Percentiles rank a stretch among this genome's conserved stretches.
phyloP scores from a whole-genome alignment of 495 filamentous ascomycete genomes.

The Clavariopsis aquatica region DNA sequence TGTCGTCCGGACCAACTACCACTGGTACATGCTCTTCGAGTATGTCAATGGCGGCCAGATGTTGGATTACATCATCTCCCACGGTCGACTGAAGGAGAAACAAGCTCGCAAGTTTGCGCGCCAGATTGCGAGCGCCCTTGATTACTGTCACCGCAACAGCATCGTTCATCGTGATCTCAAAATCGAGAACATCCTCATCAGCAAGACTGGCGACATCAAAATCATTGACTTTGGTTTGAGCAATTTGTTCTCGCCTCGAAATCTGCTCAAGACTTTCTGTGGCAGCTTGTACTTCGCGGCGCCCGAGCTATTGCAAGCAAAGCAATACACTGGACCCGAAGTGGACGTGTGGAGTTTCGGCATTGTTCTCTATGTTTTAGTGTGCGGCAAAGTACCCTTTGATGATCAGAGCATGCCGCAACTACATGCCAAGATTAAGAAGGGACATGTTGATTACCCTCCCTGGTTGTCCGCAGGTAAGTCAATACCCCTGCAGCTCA shows the following conservation, averaged over 20 bases:
- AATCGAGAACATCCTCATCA: constrained; percentile 99
- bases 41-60: constrained; percentile 99
- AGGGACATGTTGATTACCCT: constrained; percentile 92
- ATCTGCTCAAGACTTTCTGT: constrained; percentile 93
- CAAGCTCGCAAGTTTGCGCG: constrained; percentile 96
- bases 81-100: constrained; percentile 97
- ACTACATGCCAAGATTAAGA: constrained; percentile 98
- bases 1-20: constrained; percentile 90
- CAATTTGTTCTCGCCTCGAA: constrained; percentile 88
- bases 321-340: constrained; percentile 92
- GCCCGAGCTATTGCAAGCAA: constrained; percentile 89
- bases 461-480: constrained; percentile 85
- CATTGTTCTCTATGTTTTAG: constrained; percentile 96
- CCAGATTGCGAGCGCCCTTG: constrained; percentile 96
- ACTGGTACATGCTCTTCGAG: constrained; percentile 99
- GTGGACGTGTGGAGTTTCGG: constrained; percentile 99
- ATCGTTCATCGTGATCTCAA: constrained; percentile 98
- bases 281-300: constrained; percentile 98
- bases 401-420: constrained; percentile 99
- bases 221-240: constrained; percentile 99
- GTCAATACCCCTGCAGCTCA: constrained; percentile 36
- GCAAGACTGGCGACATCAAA: constrained; percentile 98
- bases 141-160: constrained; percentile 98
- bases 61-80: constrained; percentile 99
- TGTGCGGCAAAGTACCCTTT: constrained; percentile 98